phyloP scores from a whole-genome alignment of 1,284 basidiomycete species.

The Trichosporon coremiiforme region DNA sequence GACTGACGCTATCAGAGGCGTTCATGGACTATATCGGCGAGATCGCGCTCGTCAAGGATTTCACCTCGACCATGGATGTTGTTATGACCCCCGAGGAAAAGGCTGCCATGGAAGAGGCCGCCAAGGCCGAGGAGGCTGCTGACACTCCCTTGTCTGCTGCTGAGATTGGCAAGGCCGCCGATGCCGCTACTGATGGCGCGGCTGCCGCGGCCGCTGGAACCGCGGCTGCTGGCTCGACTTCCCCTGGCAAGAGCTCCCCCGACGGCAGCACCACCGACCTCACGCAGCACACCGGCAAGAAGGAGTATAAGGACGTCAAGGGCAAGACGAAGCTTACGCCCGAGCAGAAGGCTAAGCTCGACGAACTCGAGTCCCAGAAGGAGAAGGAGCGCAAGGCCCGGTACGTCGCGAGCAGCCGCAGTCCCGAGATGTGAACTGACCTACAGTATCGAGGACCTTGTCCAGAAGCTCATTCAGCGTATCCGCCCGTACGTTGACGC shows the following conservation, averaged over 20 bases:
- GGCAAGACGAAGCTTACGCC: conserved; percentile 67
- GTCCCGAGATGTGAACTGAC: conserved; percentile 6
- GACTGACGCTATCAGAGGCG: conserved; percentile 40
- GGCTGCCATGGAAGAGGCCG: conserved; percentile 72
- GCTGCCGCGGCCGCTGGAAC: conserved; percentile 26
- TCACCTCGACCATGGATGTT: conserved; percentile 56
- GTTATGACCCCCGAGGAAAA: conserved; percentile 82
- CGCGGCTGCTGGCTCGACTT: neutral
- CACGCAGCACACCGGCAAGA: conserved; percentile 47
- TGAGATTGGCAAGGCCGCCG: conserved; percentile 23
- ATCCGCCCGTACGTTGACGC: conserved; percentile 87
- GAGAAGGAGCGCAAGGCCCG: conserved; percentile 74
- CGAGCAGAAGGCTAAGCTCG: conserved; percentile 80
- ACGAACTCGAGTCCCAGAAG: conserved; percentile 76
- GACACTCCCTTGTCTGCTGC: conserved; percentile 40
- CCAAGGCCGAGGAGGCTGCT: conserved; percentile 34
- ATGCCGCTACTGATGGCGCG: conserved; percentile 31
- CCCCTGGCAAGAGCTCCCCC: conserved; percentile 31
- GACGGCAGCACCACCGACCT: conserved; percentile 29
- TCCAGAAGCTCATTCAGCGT: conserved; percentile 76
- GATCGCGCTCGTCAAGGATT: conserved; percentile 80
- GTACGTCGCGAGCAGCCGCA: conserved; percentile 42
- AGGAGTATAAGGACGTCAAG: conserved; percentile 55
- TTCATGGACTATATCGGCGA: conserved; percentile 85
- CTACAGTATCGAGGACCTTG: conserved; percentile 64